Evolutionary conservation across 1,284 basidiomycete species (phyloP), one percentile per base, ranked within the genome.

Genomic region (Fistulinella cinereoalba): DNA sequence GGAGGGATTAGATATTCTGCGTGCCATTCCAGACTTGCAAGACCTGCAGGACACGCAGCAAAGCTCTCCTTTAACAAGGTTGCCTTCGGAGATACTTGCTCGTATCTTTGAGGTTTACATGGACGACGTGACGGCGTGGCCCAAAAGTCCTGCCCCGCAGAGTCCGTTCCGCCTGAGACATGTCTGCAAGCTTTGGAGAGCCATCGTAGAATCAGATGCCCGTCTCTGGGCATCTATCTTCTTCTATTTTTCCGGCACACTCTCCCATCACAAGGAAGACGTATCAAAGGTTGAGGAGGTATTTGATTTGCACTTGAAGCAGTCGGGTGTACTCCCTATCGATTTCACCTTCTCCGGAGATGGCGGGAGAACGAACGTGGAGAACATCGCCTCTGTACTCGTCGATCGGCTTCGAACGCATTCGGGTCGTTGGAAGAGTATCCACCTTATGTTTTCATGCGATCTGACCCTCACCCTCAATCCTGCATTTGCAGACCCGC

Each of bases 191-290:
- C 37, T 27, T 15, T 60, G 60, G 60, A 51, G 22, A 21, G 36
- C 44, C 4, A 4, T 50, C 3, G 47, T 21, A 0, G 47, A 56
- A 31, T 56, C 50, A 13, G 34, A 58, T 6, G 47, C 53, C 6
- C 27, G 21, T 6, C 53, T 62, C n/a, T 62, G 58, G 60, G 48
- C 46, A 2, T 44, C 41, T 36, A 44, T 62, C 27, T 28, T 41
- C 4, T 15, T 60, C 12, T 24, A 46, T 34, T 51, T 62, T 21
- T 39, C 41, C 8, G 44, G 40, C 0, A 36, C 40, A 8, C 13
- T 15, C 11, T 7, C 11, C 11, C 13, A 21, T 5, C 46, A 44
- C 0, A n/a, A 34, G 15, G 18, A 43, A 24, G 57, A 62, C 21
- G 23, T 46, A 16, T 3, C 6, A 3, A 46, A 13, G 6, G 36